Conservation (phyloP, 345 rosid species). For the Cardamine occulta region DNA sequence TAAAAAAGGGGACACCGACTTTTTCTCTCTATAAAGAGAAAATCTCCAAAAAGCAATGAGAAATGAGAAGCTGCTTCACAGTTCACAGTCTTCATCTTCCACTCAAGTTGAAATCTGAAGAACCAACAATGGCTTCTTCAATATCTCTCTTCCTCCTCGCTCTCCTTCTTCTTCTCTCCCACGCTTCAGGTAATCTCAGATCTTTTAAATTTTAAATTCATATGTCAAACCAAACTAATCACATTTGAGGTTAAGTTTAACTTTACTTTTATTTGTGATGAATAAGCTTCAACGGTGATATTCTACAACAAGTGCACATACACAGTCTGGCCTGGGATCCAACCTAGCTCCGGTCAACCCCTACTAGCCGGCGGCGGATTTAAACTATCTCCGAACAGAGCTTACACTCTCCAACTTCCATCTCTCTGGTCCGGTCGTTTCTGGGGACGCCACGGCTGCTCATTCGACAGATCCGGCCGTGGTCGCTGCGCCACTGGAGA, state of each 20-base stretch:
- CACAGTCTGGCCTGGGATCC: conserved; percentile 54
- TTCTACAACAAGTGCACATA: conserved; percentile 51
- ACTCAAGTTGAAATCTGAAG: conserved; percentile 11
- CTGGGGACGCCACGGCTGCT: conserved; percentile 53
- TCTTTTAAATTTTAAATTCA: not conserved
- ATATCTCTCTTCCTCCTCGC: not conserved
- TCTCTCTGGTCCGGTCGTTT: conserved; percentile 57
- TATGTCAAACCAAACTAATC: not conserved
- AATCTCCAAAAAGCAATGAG: conserved; percentile 19
- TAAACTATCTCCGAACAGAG: conserved; percentile 39
- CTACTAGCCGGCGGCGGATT: conserved; percentile 48
- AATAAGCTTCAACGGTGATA: conserved; percentile 42
- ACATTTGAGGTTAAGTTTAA: not conserved
- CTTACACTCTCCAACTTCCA: conserved; percentile 42
- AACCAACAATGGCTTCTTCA: conserved; percentile 42
- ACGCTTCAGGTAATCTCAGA: conserved; percentile 39
- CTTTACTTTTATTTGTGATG: conserved; percentile 12
- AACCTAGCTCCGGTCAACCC: conserved; percentile 47
- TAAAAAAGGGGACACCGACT: not conserved
- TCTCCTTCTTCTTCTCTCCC: conserved; percentile 35
- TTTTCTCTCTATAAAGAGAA: conserved; percentile 32
- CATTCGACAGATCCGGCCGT: conserved; percentile 44
- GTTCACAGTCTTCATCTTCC: not conserved
- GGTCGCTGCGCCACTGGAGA: conserved; percentile 51
- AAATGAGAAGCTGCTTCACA: conserved; percentile 30